These are phyloP conservation scores for Parastagonospora nodorum DNA, from an alignment of 2,329 filamentous ascomycete species.

Conservation along the genomic window DNA sequence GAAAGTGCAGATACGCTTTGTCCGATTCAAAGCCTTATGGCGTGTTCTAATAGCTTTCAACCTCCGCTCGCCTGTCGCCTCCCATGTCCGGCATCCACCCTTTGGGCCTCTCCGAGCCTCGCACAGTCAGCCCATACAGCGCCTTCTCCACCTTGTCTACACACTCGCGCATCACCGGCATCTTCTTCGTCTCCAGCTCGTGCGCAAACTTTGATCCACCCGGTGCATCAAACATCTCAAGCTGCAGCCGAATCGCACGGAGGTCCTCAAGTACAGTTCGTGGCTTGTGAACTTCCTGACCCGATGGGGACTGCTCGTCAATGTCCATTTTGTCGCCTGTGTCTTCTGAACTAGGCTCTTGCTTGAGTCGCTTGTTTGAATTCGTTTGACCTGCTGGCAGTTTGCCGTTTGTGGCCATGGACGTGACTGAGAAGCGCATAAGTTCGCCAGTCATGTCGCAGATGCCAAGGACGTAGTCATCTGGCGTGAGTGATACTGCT, in stretches of 20 bases:
- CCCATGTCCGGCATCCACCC: conserved; percentile 87
- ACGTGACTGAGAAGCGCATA: conserved; percentile 94
- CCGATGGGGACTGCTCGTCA: conserved; percentile 31
- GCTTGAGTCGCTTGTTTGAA: conserved; percentile 42
- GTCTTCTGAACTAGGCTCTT: conserved; percentile 18
- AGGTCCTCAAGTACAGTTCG: conserved; percentile 80
- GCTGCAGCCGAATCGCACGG: conserved; percentile 73
- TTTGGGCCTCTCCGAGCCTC: conserved; percentile 85
- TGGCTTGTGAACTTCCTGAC: conserved; percentile 31
- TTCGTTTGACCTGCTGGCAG: conserved; percentile 48
- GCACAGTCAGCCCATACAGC: conserved; percentile 83
- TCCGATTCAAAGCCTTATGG: too few relatives aligned
- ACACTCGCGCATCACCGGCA: conserved; percentile 82
- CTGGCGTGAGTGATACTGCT: conserved; percentile 69
- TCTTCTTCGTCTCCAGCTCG: conserved; percentile 74
- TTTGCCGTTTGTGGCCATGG: conserved; percentile 74
- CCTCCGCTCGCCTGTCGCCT: conserved; percentile 47
- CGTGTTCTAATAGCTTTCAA: conserved; percentile 45
- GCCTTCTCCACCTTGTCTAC: conserved; percentile 93
- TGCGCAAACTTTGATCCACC: conserved; percentile 60
- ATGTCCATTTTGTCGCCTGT: conserved; percentile 43
- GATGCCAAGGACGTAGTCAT: conserved; percentile 88
- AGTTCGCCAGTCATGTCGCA: conserved; percentile 95
- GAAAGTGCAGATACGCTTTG: too few relatives aligned
- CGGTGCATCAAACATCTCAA: conserved; percentile 72